These are phyloP conservation scores for Symbiodinium pilosum DNA, from an alignment of 73 alveolate species.

Conservation along the genomic window DNA sequence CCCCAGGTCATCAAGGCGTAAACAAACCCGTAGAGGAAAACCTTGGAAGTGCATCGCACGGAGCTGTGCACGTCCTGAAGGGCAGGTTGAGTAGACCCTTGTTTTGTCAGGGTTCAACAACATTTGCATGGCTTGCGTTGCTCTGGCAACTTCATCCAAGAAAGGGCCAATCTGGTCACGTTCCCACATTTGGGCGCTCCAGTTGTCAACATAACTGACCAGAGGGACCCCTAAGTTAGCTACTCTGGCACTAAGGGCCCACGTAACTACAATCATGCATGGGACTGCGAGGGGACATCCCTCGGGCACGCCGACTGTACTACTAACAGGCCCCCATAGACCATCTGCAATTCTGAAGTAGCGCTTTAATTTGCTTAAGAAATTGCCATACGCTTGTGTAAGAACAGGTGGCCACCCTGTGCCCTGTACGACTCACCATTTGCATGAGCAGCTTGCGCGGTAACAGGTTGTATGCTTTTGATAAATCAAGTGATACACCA, in stretches of 20 bases:
- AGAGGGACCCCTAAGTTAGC: background rate
- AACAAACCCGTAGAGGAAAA: no score
- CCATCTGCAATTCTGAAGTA: background rate
- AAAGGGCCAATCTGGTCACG: background rate
- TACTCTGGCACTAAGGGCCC: background rate
- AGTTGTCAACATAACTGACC: background rate
- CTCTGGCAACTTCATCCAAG: background rate
- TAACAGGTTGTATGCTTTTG: background rate
- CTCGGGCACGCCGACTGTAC: background rate
- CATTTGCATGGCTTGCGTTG: background rate
- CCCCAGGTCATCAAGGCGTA: background rate
- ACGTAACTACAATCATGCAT: background rate
- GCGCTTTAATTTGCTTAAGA: background rate
- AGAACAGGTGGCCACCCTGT: background rate
- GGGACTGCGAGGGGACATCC: background rate
- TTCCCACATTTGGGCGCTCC: constrained; percentile 1
- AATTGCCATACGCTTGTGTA: background rate
- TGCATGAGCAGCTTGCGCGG: background rate
- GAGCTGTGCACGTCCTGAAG: background rate
- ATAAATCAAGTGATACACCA: background rate
- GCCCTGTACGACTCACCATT: background rate
- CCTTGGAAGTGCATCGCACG: background rate
- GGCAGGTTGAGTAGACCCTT: background rate
- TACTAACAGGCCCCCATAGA: background rate
- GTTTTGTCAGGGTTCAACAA: background rate